Evolutionary conservation across 202 grass and related monocot genomes (phyloP).

Genomic region (Bolboschoenoplectus hybrid): DNA sequence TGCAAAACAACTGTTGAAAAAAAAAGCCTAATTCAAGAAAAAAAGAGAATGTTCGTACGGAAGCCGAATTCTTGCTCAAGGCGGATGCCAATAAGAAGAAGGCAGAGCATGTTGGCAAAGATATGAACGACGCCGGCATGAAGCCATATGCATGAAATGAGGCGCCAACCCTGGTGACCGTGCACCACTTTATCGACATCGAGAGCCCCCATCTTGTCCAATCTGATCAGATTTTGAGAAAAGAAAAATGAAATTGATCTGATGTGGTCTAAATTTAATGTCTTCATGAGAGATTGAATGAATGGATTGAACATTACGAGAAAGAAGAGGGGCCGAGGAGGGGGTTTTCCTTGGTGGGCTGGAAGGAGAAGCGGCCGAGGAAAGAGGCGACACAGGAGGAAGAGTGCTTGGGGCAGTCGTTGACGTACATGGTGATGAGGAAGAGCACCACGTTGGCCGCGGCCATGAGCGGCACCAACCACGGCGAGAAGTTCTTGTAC

Average conservation of each 20-base stretch:
- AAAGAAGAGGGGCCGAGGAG: conserved; percentile 89
- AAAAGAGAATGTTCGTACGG: conserved; percentile 38
- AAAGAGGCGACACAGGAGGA: conserved; percentile 46
- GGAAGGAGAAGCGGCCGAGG: conserved; percentile 82
- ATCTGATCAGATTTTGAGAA: conserved; percentile 43
- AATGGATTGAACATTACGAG: conserved; percentile 44
- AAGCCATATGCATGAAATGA: conserved; percentile 82
- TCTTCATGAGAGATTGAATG: neutral
- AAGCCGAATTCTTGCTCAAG: conserved; percentile 94
- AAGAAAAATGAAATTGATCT: too few species aligned
- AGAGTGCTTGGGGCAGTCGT: conserved; percentile 63
- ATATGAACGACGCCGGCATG: conserved; percentile 85
- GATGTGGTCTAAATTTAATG: too few species aligned
- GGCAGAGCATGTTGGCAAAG: conserved; percentile 84
- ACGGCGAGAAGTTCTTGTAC: conserved; percentile 60
- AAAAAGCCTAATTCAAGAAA: neutral
- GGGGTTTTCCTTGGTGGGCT: conserved; percentile 80
- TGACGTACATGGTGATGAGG: conserved; percentile 68
- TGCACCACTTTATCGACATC: conserved; percentile 62
- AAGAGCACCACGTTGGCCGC: conserved; percentile 58
- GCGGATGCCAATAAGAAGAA: conserved; percentile 68
- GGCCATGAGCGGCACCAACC: conserved; percentile 55
- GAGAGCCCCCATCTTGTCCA: conserved; percentile 85
- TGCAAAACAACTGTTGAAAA: neutral
- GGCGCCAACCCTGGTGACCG: conserved; percentile 71